Evolutionary conservation across 495 filamentous ascomycete species (phyloP), one percentile per base, ranked within the genome.

Genomic region (Daldinia childiae): DNA sequence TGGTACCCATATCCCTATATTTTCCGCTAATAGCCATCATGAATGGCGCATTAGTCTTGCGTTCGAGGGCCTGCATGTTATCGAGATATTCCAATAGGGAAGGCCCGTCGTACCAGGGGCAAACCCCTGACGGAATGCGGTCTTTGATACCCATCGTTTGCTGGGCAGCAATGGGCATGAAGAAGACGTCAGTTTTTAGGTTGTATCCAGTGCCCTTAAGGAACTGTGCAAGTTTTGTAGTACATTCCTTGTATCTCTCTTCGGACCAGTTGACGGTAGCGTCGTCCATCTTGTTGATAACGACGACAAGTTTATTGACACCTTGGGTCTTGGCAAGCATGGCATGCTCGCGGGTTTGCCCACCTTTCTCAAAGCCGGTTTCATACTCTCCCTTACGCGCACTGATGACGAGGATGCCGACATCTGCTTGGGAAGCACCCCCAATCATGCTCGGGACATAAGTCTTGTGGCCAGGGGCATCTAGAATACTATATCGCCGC

Each of bases 301-400:
- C 95, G 21, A 99, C 88, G 3, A 98, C 84, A 19, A 99, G 87
- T 80, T 97, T 97, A 83, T 92, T 92, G 32, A 99, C 95, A 76
- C 95, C 95, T 76, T 97, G 93, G n/a, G 97, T 99, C 80, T 97
- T 96, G 56, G 95, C 95, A 58, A 99, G 84, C 77, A 99, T 90
- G 51, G 95, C 95, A 79, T 99, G 95, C 83, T 99, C 95, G 76
- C 95, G 87, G 48, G 96, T 99, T 79, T 99, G 95, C 15, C 96
- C 95, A 58, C 95, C 95, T 82, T 96, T 97, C 78, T 98, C 95
- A 79, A 99, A 99, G n/a, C 95, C 95, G 39, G 95, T 98, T 82
- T 99, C 95, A 77, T 99, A 99, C 82, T 99, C 96, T 79, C 95
- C 95, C 84, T 97, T 99, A 64, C 95, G 92, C 1, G 95, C 93